phyloP scores from a whole-genome alignment of 2,329 filamentous ascomycete genomes.

The Penicillium nordicum region DNA sequence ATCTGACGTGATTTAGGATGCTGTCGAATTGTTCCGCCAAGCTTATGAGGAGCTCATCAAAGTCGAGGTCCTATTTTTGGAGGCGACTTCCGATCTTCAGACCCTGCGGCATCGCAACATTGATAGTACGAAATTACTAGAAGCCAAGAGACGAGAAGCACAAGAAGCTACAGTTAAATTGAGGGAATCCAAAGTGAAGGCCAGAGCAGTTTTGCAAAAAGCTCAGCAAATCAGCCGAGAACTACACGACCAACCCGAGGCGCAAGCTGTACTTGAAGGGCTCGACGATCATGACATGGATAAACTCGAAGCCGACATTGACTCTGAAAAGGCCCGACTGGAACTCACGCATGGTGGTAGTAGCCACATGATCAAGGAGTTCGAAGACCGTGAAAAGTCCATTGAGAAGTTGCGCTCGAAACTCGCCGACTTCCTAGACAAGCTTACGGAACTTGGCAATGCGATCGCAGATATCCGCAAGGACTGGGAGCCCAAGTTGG shows the following conservation, averaged over 20 bases:
- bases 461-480: conserved; percentile 65
- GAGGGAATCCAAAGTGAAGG: conserved; percentile 25
- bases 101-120: conserved; percentile 64
- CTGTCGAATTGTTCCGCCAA: conserved; percentile 60
- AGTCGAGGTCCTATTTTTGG: conserved; percentile 67
- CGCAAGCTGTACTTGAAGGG: conserved; percentile 40
- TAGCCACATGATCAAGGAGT: conserved; percentile 71
- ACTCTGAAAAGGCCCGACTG: conserved; percentile 69
- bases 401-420: conserved; percentile 65
- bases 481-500: conserved; percentile 80
- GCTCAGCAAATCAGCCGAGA: conserved; percentile 15
- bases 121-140: conserved; percentile 52
- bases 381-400: conserved; percentile 65
- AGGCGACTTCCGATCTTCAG: conserved; percentile 76
- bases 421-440: conserved; percentile 53
- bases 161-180: conserved; percentile 36
- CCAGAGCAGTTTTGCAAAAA: conserved; percentile 17
- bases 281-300: conserved; percentile 56
- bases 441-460: conserved; percentile 54
- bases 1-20: conserved; percentile 41
- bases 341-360: conserved; percentile 78
- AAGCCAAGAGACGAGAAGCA: conserved; percentile 42
- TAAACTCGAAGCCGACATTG: conserved; percentile 69
- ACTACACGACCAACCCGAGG: conserved; percentile 21
- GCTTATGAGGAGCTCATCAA: conserved; percentile 65